Conservation (phyloP, 2,329 filamentous ascomycete genomes). For the Diplodia seriata region DNA sequence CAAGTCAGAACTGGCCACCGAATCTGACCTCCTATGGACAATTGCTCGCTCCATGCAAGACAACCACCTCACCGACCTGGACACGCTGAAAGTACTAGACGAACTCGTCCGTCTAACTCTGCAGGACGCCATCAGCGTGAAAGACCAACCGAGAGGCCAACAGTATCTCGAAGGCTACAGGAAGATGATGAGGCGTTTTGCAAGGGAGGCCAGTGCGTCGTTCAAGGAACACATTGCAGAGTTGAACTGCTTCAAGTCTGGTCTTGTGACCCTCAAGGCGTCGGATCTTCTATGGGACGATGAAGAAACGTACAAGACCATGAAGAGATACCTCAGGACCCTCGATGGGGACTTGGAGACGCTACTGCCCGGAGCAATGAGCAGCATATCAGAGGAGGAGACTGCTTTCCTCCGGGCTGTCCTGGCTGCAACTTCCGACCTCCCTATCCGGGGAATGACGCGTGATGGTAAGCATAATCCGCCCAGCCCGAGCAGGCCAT, state of each 20-base stretch:
- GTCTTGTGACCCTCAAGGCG: slow-evolving; percentile 13
- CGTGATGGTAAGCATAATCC: slow-evolving; percentile 15
- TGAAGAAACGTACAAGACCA: slow-evolving; percentile 31
- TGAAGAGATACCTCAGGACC: slow-evolving; percentile 30
- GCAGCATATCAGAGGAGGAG: slow-evolving; percentile 21
- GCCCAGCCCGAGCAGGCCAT: too few relatives aligned
- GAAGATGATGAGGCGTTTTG: slow-evolving; percentile 35
- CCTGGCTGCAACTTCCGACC: slow-evolving; percentile 18
- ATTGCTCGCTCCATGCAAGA: slow-evolving; percentile 27
- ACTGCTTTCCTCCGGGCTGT: slow-evolving; percentile 21
- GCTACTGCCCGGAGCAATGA: neutral
- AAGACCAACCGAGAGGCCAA: slow-evolving; percentile 45
- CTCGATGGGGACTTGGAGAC: slow-evolving; percentile 28
- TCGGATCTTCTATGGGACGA: slow-evolving; percentile 20
- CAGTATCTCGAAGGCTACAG: slow-evolving; percentile 42
- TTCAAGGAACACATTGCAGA: slow-evolving; percentile 25
- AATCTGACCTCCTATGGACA: slow-evolving; percentile 22
- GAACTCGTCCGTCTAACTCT: slow-evolving; percentile 41
- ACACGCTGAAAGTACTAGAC: slow-evolving; percentile 38
- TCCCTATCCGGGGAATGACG: slow-evolving; percentile 16
- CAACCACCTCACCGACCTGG: neutral
- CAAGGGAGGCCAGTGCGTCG: slow-evolving; percentile 6
- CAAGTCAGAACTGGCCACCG: slow-evolving; percentile 41
- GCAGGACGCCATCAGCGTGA: slow-evolving; percentile 43
- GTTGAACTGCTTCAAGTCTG: slow-evolving; percentile 31